Base-by-base conservation (phyloP, 257 asterid genomes). In the Forsythia suspensa region DNA sequence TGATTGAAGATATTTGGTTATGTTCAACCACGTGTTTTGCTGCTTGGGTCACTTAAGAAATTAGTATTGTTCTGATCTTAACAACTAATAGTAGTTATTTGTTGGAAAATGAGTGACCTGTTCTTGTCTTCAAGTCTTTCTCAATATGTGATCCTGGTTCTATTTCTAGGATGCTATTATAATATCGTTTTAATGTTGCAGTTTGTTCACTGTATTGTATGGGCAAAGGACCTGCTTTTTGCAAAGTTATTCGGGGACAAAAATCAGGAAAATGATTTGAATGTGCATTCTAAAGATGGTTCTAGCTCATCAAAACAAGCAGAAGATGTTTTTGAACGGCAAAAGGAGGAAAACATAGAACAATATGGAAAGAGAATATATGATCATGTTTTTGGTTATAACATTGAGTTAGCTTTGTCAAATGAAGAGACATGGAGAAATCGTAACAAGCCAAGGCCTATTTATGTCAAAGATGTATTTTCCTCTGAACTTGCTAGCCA, bases 191-290 rank as follows among this genome's bases (percentile, higher is more conserved):
- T 83, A 72, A 42, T 80, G 67, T 83, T 86, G 85, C 94, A 96
- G 99, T 96, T 94, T 86, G 97, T 96, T 75, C 99, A 96, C 88
- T 94, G 99, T 82, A 86, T 96, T 55, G 99, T 96, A 70, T 96
- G 99, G 99, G 99, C 97, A 37, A 96, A 96, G 87, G 99, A 96
- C 84, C 92, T 96, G 82, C 97, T 96, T 70, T 96, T 96, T 86
- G 93, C 97, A 46, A 96, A 96, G 87, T 84, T 96, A 75, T 90
- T 94, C 86, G 99, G 99, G 77, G 97, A 96, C 86, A 90, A 82
- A 84, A 94, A 89, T 84, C 97, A 89, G 91, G 99, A 85, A 20
- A 94, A 96, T 81, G 99, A 96, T 86, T 83, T 96, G 80, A 92
- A 94, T 36, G 97, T 91, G 71, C 97, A 86, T 71, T 84, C 99